A percentile compares a stretch with the other conserved stretches of the same genome.
Conservation (phyloP, 1,284 basidiomycete species). For the Trichosporon asahii region DNA sequence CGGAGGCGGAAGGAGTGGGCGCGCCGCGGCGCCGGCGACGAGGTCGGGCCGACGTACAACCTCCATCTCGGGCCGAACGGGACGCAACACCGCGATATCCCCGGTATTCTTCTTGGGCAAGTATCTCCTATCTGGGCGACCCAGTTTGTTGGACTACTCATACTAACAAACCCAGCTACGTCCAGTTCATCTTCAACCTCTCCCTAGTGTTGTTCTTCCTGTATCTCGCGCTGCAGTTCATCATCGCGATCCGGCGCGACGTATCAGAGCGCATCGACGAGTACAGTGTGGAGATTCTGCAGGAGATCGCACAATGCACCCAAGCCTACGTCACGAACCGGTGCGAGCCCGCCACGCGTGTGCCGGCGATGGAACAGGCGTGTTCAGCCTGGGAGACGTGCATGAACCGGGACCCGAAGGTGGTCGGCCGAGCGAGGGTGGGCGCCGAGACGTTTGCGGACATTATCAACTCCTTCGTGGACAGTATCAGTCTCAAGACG, state of each 20-base stretch:
- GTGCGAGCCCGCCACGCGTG: slow-evolving; percentile 63
- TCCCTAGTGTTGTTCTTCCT: slow-evolving; percentile 78
- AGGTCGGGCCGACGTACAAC: slow-evolving; percentile 44
- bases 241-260: slow-evolving; percentile 84
- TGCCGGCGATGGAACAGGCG: slow-evolving; percentile 78
- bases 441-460: slow-evolving; percentile 93
- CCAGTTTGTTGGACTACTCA: too few relatives aligned
- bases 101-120: slow-evolving; percentile 69
- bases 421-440: slow-evolving; percentile 81
- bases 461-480: slow-evolving; percentile 92
- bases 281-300: slow-evolving; percentile 83
- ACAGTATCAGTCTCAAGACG: slow-evolving; percentile 95
- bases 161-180: slow-evolving; percentile 61
- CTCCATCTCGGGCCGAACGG: slow-evolving; percentile 41
- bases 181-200: slow-evolving; percentile 93
- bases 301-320: slow-evolving; percentile 82
- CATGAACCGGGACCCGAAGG: slow-evolving; percentile 88
- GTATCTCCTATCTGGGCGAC: too few relatives aligned
- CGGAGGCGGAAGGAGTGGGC: slow-evolving; percentile 58
- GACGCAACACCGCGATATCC: slow-evolving; percentile 51
- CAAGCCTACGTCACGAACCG: slow-evolving; percentile 73
- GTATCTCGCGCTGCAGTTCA: slow-evolving; percentile 78
- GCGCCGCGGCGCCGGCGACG: slow-evolving; percentile 38
- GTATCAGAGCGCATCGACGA: slow-evolving; percentile 83
- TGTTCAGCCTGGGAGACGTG: slow-evolving; percentile 91